Evolutionary conservation across 176 grass and related monocot genomes (phyloP), one percentile per base, ranked within the genome.

Genomic region (Otatea glauca): DNA sequence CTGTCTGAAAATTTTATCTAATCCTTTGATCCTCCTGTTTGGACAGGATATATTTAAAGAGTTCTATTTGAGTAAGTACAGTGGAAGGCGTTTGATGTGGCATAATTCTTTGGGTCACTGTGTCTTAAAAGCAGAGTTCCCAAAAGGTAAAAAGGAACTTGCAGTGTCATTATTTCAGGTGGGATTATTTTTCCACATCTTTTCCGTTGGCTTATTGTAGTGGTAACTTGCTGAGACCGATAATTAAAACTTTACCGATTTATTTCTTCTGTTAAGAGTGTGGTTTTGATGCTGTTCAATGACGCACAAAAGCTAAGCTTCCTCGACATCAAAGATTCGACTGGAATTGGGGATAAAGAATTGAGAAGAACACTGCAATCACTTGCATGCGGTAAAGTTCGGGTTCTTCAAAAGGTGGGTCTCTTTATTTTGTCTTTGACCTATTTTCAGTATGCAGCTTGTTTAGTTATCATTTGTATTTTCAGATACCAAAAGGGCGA

Each of bases 91-190:
- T 63, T 85, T 99, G 27, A 92, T 96, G 97, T 99, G 97, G 97
- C 97, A 99, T 89, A 99, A 99, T 88, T 99, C 93, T 37, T 89
- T 99, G 78, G 93, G 97, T 45, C 97, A 99, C 55, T 99, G 91
- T 92, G 97, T 99, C 74, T 75, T 99, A 69, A 99, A 99, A 89
- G 93, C 86, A 59, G 90, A 96, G 74, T 99, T 99, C 82, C 97
- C 92, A 14, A 96, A 94, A 94, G 97, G 93, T 75, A 99, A 91
- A 96, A 99, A 99, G 76, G 97, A 99, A 91, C 86, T 96, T 61
- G 92, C 93, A n/a, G 97, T 99, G 66, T 99, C 97, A 94, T 72
- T 99, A 76, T 99, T 96, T 84, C 93, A 99, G 93, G 97, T 99
- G 62, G 14, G 83, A 71, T 58, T 32, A 34, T 80, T 84, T 53